A percentile compares a stretch with the other conserved stretches of the same genome.
These are phyloP conservation scores for Starmerella apicola DNA, from an alignment of 805 yeast species.

Conservation along the genomic window DNA sequence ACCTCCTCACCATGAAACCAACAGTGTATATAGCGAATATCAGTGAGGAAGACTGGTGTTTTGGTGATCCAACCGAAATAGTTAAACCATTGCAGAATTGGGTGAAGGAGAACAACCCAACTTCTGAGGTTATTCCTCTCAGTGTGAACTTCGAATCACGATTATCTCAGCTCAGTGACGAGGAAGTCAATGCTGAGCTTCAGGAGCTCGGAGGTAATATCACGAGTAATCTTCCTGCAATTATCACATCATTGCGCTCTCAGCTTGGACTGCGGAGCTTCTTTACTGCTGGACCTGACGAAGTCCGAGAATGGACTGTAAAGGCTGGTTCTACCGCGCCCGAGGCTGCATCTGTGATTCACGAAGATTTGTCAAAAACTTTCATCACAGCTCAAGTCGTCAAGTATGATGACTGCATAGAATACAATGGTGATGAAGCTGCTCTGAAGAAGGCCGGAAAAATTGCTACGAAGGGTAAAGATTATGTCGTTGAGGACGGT, in stretches of 20 bases:
- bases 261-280: conserved; percentile 63
- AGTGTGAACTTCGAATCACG: conserved; percentile 56
- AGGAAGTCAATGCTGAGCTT: conserved; percentile 23
- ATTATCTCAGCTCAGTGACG: conserved; percentile 38
- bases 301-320: conserved; percentile 83
- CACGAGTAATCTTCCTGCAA: conserved; percentile 44
- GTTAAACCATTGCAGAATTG: conserved; percentile 43
- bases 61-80: conserved; percentile 35
- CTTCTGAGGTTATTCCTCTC: conserved; percentile 56
- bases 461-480: conserved; percentile 58
- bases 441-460: conserved; percentile 46
- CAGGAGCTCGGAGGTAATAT: conserved; percentile 21
- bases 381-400: conserved; percentile 68
- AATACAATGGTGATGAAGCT: conserved; percentile 39
- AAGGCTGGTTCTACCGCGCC: conserved; percentile 67
- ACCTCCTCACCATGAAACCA: conserved; percentile 80
- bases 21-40: conserved; percentile 65
- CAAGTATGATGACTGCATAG: conserved; percentile 48
- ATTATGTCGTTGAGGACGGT: conserved; percentile 70
- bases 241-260: conserved; percentile 53
- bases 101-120: conserved; percentile 51
- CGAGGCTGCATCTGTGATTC: conserved; percentile 83
- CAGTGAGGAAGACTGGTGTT: conserved; percentile 52
- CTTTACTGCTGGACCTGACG: conserved; percentile 70
- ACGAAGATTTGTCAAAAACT: conserved; percentile 69